These are phyloP conservation scores for Cyclotella distinguenda DNA, from an alignment of 108 stramenopile genomes.

Conservation along the genomic window DNA sequence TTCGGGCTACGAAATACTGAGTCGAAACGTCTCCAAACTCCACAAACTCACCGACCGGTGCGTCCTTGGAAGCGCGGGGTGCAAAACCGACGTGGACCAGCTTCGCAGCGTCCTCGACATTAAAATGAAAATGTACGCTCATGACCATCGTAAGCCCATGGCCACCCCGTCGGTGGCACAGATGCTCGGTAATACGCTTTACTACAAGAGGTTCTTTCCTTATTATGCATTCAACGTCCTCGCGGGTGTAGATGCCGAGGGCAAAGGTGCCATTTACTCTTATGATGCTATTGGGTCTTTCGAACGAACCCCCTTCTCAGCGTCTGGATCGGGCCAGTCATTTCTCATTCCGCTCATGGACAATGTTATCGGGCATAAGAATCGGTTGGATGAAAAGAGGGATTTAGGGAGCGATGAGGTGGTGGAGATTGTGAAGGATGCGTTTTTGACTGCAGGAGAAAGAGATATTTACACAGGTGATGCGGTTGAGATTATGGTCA, in stretches of 20 bases:
- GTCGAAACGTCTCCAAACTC: conserved; percentile 84
- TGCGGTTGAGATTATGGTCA: conserved; percentile 92
- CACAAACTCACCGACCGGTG: conserved; percentile 81
- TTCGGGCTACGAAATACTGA: conserved; percentile 92
- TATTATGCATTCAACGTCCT: conserved; percentile 98
- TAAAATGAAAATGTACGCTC: conserved; percentile 87
- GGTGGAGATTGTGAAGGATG: conserved; percentile 95
- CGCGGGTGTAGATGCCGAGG: conserved; percentile 95
- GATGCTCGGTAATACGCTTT: conserved; percentile 93
- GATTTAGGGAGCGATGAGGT: conserved; percentile 83
- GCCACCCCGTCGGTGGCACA: conserved; percentile 92
- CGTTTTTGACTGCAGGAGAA: conserved; percentile 94
- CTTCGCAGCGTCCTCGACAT: conserved; percentile 89
- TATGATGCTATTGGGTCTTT: conserved; percentile 98
- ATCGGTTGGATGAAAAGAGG: conserved; percentile 87
- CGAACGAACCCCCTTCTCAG: conserved; percentile 88
- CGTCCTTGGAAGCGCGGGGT: conserved; percentile 92
- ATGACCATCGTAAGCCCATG: conserved; percentile 95
- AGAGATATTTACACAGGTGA: conserved; percentile 98
- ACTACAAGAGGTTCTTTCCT: conserved; percentile 98
- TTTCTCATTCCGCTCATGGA: conserved; percentile 92
- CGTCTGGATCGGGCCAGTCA: conserved; percentile 87
- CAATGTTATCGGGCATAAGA: conserved; percentile 94
- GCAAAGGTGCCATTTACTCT: conserved; percentile 94
- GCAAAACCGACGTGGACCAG: conserved; percentile 96